Percentiles rank a stretch among this genome's conserved stretches.
phyloP scores from a whole-genome alignment of 495 filamentous ascomycete species.

The Aspergillus sclerotioniger region DNA sequence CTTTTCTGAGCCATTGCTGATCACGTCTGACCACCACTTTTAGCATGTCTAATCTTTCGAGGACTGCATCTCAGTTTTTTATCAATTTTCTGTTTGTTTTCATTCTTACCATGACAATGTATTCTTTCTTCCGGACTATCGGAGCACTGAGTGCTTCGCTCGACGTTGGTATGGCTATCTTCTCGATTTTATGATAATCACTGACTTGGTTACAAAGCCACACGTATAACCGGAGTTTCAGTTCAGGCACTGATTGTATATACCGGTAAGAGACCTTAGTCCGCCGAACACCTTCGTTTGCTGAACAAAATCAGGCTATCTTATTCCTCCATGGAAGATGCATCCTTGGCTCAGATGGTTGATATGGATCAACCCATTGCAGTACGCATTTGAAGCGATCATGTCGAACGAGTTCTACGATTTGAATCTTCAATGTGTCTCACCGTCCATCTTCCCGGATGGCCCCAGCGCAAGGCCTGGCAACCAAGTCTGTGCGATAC shows the following conservation, averaged over 20 bases:
- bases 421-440: constrained; percentile 46
- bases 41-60: constrained; percentile 58
- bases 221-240: constrained; percentile 60
- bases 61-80: constrained; percentile 79
- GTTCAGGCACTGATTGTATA: constrained; percentile 71
- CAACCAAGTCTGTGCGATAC: constrained; percentile 61
- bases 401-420: constrained; percentile 60
- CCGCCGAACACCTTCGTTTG: neutral
- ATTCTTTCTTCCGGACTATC: constrained; percentile 74
- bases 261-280: constrained; percentile 41
- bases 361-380: constrained; percentile 70
- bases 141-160: constrained; percentile 63
- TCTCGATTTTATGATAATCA: neutral
- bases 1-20: neutral
- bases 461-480: constrained; percentile 54
- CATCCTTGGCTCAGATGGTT: constrained; percentile 81
- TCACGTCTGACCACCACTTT: constrained; percentile 18
- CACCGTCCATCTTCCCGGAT: constrained; percentile 58
- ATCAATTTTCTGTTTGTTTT: constrained; percentile 65
- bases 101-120: constrained; percentile 69
- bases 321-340: constrained; percentile 72
- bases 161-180: constrained; percentile 44
- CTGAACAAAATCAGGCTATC: constrained; percentile 53
- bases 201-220: constrained; percentile 41
- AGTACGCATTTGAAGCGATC: constrained; percentile 69